Base-by-base conservation (phyloP, 768 basidiomycete genomes). In the Pleurotus giganteus region DNA sequence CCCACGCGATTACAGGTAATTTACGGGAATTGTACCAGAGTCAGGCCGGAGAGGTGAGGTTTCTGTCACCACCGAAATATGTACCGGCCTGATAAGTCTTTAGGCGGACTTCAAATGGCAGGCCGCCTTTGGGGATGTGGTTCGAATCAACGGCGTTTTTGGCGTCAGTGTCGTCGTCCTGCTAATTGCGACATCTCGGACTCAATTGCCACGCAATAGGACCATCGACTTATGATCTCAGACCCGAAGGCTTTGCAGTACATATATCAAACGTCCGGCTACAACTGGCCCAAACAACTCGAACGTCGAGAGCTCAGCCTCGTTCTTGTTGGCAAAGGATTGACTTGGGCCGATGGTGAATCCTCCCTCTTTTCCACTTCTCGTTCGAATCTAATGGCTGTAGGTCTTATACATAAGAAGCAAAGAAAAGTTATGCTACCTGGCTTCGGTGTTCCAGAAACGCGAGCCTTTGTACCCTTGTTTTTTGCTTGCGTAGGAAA, bases 161-260 rank as follows among this genome's bases (percentile, higher is more conserved):
- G 76, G 80, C 47, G 81, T 81, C 62, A 29, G 72, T 56, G 39
- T 41, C 23, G 19, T 39, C 37, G 29, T 49, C 31, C 15, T 12
- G 31, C 27, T 41, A 13, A 7, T 12, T 55, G 47, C 47, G 34
- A 43, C 15, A 17, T 26, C 31, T 49, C 31, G 44, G 28, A 36
- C 28, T 34, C 43, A 51, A 43, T 47, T 19, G 41, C 47, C 24
- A 9, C 57, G 23, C 29, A 42, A 46, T 59, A 83, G 81, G 75
- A 80, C 57, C 77, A 82, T 61, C 74, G 78, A n/a, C 66, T 84
- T 26, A 65, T 80, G 45, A 72, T 82, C 49, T 76, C 80, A 24
- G 82, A 84, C 55, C 81, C 79, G 1, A 82, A 81, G 63, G 80
- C 81, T 3, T 66, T 84, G n/a, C 79, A 81, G 57, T 77, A 83